These are phyloP conservation scores for Rhizopogon salebrosus DNA, from an alignment of 768 basidiomycete species.

Conservation along the genomic window DNA sequence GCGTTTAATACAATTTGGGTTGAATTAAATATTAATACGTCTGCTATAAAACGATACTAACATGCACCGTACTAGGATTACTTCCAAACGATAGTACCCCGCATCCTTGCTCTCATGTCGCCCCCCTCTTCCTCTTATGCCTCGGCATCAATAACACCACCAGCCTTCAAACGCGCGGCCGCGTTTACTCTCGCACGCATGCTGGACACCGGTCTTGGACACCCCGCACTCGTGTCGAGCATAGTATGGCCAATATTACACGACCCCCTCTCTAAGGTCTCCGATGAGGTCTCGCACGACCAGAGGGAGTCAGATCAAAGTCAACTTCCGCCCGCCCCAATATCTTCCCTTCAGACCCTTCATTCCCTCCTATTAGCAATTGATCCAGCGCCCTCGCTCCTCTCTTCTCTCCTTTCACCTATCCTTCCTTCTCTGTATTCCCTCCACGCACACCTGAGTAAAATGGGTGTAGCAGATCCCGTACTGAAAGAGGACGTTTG, in stretches of 20 bases:
- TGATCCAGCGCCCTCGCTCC: conserved; percentile 71
- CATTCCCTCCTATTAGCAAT: conserved; percentile 62
- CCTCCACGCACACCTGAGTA: conserved; percentile 50
- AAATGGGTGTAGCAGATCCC: conserved; percentile 58
- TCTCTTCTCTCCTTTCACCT: conserved; percentile 61
- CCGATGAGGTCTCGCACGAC: not conserved
- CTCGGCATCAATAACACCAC: conserved; percentile 16
- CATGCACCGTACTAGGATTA: conserved; percentile 47
- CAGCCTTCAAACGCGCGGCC: conserved; percentile 51
- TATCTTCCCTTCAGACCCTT: conserved; percentile 44
- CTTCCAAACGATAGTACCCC: conserved; percentile 48
- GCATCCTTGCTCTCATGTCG: conserved; percentile 45
- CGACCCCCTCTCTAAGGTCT: conserved; percentile 35
- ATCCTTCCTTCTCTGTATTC: conserved; percentile 65
- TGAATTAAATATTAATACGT: not conserved
- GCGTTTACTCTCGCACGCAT: conserved; percentile 68
- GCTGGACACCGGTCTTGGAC: conserved; percentile 34
- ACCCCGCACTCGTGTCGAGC: conserved; percentile 13
- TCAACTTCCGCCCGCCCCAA: conserved; percentile 16
- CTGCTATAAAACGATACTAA: not conserved
- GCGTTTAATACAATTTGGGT: conserved; percentile 9
- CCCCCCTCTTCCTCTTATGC: not conserved
- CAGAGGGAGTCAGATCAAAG: not conserved
- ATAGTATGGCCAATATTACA: conserved; percentile 50
- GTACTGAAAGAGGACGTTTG: conserved; percentile 51